Conservation (phyloP, 1,284 basidiomycete genomes). For the Chalciporus sp. region DNA sequence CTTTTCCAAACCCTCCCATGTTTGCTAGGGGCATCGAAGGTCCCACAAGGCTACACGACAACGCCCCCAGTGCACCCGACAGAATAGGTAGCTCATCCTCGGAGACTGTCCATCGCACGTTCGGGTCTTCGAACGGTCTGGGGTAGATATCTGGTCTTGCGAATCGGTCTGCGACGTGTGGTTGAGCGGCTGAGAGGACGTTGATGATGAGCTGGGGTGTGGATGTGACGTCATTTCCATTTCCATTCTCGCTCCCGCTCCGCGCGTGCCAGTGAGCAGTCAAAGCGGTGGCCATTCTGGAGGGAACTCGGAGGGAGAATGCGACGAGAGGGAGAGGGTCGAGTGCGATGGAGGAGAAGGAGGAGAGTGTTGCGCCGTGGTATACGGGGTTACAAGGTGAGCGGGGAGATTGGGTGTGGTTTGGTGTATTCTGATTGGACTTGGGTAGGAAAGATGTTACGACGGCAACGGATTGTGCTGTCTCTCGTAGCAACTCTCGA, state of each 20-base stretch:
- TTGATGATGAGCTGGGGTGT: slow-evolving; percentile 65
- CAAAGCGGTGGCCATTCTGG: slow-evolving; percentile 74
- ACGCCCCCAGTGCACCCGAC: slow-evolving; percentile 56
- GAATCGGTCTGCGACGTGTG: slow-evolving; percentile 56
- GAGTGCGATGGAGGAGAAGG: slow-evolving; percentile 89
- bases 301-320: slow-evolving; percentile 88
- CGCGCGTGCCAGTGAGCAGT: slow-evolving; percentile 54
- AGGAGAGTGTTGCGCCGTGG: slow-evolving; percentile 91
- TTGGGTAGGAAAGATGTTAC: slow-evolving; percentile 51
- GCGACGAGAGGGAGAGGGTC: slow-evolving; percentile 85
- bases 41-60: slow-evolving; percentile 54
- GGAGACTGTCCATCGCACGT: slow-evolving; percentile 37
- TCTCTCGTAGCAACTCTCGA: slow-evolving; percentile 51
- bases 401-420: slow-evolving; percentile 1
- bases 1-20: slow-evolving; percentile 25
- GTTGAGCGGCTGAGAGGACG: slow-evolving; percentile 64
- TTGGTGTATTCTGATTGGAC: background rate
- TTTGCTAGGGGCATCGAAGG: slow-evolving; percentile 44
- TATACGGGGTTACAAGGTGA: slow-evolving; percentile 32
- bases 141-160: slow-evolving; percentile 65
- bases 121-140: slow-evolving; percentile 41
- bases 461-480: slow-evolving; percentile 65
- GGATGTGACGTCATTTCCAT: background rate
- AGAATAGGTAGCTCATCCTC: slow-evolving; percentile 60
- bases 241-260: background rate